Percentiles rank a stretch among this genome's conserved stretches.
Conservation (phyloP, 768 basidiomycete genomes). For the Cyclocybe cylindracea region DNA sequence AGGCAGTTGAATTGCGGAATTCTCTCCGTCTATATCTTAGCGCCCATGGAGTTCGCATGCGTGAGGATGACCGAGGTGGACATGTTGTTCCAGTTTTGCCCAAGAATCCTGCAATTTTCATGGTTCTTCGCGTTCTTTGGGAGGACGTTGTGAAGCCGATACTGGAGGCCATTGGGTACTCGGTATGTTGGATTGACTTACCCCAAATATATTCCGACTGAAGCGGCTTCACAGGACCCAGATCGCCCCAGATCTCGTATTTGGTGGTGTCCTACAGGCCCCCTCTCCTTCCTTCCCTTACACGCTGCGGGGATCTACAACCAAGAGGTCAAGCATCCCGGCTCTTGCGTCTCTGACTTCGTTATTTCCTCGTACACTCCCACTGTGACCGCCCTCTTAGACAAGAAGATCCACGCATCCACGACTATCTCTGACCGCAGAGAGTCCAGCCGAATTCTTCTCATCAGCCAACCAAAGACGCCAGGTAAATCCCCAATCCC, state of each 20-base stretch:
- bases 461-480: slow-evolving; percentile 8
- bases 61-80: no score
- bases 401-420: slow-evolving; percentile 2
- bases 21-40: no score
- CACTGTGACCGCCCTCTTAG: slow-evolving; percentile 9
- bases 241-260: slow-evolving; percentile 8
- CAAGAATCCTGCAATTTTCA: no score
- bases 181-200: no score
- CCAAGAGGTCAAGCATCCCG: slow-evolving; percentile 10
- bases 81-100: no score
- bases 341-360: slow-evolving; percentile 8
- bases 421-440: background rate
- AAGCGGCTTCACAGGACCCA: background rate
- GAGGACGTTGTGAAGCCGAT: no score
- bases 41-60: no score
- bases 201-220: background rate
- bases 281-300: slow-evolving; percentile 27
- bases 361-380: slow-evolving; percentile 20
- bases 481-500: slow-evolving; percentile 9
- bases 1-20: no score
- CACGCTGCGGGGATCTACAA: slow-evolving; percentile 30
- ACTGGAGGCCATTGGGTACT: no score
- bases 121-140: no score
- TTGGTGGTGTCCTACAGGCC: slow-evolving; percentile 30
- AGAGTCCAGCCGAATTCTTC: slow-evolving; percentile 3